phyloP scores from a whole-genome alignment of 805 yeast species.

The Candida insectalens region DNA sequence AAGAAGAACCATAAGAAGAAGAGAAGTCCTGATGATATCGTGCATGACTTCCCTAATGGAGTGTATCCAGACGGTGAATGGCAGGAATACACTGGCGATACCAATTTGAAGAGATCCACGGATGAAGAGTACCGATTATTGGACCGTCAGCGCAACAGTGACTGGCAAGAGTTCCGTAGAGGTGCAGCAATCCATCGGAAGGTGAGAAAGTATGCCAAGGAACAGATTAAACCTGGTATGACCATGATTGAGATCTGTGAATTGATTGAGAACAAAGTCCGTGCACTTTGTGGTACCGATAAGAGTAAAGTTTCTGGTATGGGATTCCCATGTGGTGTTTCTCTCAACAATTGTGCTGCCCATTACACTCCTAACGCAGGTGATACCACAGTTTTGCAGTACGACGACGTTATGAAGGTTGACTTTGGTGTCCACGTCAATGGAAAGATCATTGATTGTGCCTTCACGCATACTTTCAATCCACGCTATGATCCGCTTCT shows the following conservation, averaged over 20 bases:
- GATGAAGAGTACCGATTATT: constrained; percentile 78
- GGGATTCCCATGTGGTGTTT: constrained; percentile 98
- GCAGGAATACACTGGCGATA: constrained; percentile 61
- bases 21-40: constrained; percentile 51
- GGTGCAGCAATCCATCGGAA: constrained; percentile 95
- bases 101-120: constrained; percentile 65
- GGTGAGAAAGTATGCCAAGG: constrained; percentile 72
- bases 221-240: constrained; percentile 82
- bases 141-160: constrained; percentile 51
- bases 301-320: constrained; percentile 72
- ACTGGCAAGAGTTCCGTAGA: constrained; percentile 84
- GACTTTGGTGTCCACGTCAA: constrained; percentile 96
- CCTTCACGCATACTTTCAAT: constrained; percentile 85
- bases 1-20: constrained; percentile 47
- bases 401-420: constrained; percentile 93
- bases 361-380: constrained; percentile 97
- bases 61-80: constrained; percentile 83
- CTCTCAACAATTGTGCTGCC: constrained; percentile 90
- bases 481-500: constrained; percentile 72
- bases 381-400: constrained; percentile 67
- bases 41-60: constrained; percentile 58
- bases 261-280: constrained; percentile 73
- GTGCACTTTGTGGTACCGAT: constrained; percentile 53
- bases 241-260: constrained; percentile 84
- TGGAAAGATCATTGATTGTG: constrained; percentile 90